Base-by-base conservation (phyloP, 768 basidiomycete species). In the Mycena vitilis region DNA sequence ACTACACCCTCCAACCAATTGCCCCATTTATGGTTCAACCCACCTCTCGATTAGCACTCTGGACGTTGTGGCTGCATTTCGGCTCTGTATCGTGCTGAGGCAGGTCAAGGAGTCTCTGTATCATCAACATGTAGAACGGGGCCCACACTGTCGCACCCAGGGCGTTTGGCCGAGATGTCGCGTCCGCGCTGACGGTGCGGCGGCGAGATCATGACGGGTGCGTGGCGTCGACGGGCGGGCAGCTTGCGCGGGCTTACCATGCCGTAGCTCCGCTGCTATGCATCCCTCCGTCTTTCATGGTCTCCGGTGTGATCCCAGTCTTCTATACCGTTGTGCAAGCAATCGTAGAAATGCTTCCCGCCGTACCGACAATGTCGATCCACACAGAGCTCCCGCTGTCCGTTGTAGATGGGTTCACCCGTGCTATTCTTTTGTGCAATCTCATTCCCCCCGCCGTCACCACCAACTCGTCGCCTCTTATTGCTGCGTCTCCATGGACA, bases 391-490 rank as follows among this genome's bases (percentile, higher is more conserved):
- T 95, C 13, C 91, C 91, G 2, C 78, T 95, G 13, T 82, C 94
- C 1, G 63, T 95, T 51, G 71, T 95, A 7, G 95, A 97, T 75
- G 94, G 89, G 12, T 86, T 95, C 69, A 88, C 90, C 48, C 91
- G 95, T 78, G 88, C 94, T 5, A 85, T 90, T 69, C 86, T 97
- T 34, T 81, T 96, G 2, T 95, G 94, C 76, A 87, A 88, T 71
- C 85, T 95, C 70, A 89, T 95, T 44, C 90, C 94, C 6, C 89
- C 92, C 13, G 76, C 87, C 57, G 88, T 95, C 9, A 83, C 85
- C 34, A 74, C 82, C 15, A 87, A 90, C 70, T 52, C 86, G 0
- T 84, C 84, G 4, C 76, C 85, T 2, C 72, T 76, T 2, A 81
- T 95, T 25, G 81, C 89, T 6, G 77, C 80, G 30, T 95, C 93